Evolutionary conservation across 75 land plant genomes (phyloP).

Genomic region (Cupressus sempervirens): DNA sequence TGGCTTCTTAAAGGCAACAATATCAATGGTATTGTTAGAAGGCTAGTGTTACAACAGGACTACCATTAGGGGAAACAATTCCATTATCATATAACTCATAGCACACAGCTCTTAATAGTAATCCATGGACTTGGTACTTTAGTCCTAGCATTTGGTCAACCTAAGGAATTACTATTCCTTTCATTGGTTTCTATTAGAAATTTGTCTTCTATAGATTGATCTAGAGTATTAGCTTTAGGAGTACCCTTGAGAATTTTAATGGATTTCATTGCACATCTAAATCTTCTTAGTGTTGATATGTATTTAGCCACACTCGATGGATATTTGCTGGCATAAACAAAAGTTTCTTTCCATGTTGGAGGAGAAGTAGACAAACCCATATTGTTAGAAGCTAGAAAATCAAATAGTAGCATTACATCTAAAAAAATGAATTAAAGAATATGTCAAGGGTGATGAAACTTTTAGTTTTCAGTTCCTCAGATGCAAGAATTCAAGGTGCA

Average conservation of each 20-base stretch:
- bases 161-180: constrained; percentile 20
- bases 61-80: constrained; percentile 26
- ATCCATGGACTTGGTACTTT: constrained; percentile 14
- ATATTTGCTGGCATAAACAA: constrained; percentile 21
- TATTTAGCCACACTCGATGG: constrained; percentile 36
- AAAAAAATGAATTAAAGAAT: constrained; percentile 3
- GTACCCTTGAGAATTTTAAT: constrained; percentile 22
- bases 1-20: neutral
- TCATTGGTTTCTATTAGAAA: constrained; percentile 19
- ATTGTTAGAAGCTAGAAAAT: constrained; percentile 11
- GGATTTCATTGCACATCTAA: constrained; percentile 12
- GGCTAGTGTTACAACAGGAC: constrained; percentile 34
- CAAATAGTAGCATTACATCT: constrained; percentile 21
- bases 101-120: constrained; percentile 27
- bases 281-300: constrained; percentile 30
- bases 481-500: constrained; percentile 16
- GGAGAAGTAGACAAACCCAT: neutral
- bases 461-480: constrained; percentile 17
- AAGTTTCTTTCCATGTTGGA: neutral
- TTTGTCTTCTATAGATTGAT: neutral
- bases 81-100: too few species aligned
- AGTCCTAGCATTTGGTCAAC: constrained; percentile 22
- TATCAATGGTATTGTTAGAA: constrained; percentile 36
- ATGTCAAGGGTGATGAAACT: constrained; percentile 13
- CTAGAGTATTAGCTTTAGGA: constrained; percentile 41